Conservation (phyloP, 371 early-diverging fungal genomes). For the Mucor piriformis region DNA sequence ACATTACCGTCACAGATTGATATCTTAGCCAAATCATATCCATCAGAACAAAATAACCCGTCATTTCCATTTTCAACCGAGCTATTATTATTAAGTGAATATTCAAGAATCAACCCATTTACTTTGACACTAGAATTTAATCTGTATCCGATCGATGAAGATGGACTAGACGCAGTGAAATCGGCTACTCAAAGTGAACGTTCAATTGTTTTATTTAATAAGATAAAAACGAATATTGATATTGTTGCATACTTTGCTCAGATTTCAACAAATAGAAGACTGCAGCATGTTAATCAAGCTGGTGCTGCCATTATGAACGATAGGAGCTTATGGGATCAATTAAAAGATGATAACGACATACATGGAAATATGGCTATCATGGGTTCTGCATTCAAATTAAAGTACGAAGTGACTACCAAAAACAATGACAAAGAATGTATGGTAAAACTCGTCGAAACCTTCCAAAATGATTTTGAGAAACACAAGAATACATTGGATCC, state of each 20-base stretch:
- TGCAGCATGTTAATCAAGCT: constrained; percentile 28
- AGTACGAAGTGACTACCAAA: constrained; percentile 4
- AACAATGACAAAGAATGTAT: background rate
- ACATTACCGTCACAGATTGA: constrained; percentile 13
- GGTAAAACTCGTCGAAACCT: constrained; percentile 2
- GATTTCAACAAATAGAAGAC: constrained; percentile 11
- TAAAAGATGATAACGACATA: background rate
- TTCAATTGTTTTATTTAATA: constrained; percentile 17
- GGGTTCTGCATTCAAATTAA: constrained; percentile 14
- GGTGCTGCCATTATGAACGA: constrained; percentile 27
- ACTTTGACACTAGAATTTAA: constrained; percentile 25
- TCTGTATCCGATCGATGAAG: constrained; percentile 20
- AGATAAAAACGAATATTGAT: constrained; percentile 25
- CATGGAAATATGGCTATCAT: constrained; percentile 6
- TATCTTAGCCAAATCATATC: constrained; percentile 24
- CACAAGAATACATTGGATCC: constrained; percentile 3
- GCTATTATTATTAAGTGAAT: constrained; percentile 19
- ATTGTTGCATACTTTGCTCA: constrained; percentile 31
- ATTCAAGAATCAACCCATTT: constrained; percentile 15
- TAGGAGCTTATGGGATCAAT: constrained; percentile 2
- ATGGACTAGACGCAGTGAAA: constrained; percentile 17
- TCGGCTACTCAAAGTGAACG: background rate
- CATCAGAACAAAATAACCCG: constrained; percentile 1
- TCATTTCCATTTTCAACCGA: constrained; percentile 19
- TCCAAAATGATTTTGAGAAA: constrained; percentile 10